phyloP scores from a whole-genome alignment of 805 yeast species.

The Crinitomyces ghanaensis region DNA sequence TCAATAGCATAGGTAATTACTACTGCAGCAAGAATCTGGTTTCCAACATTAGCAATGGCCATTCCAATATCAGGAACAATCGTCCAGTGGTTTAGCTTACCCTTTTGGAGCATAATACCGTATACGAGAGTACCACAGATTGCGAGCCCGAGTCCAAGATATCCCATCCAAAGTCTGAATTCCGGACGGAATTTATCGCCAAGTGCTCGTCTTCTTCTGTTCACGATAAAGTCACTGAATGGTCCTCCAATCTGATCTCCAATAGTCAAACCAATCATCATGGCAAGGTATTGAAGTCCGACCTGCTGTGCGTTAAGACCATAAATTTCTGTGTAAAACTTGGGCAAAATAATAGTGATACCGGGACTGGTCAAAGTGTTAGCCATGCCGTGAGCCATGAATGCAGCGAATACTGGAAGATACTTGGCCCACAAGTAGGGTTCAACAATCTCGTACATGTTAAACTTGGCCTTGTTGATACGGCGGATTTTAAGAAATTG shows the following conservation, averaged over 20 bases:
- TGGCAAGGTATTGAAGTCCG: slow-evolving; percentile 20
- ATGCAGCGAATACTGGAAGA: slow-evolving; percentile 11
- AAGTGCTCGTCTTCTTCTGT: slow-evolving; percentile 7
- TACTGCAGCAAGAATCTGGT: slow-evolving; percentile 19
- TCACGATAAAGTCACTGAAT: slow-evolving; percentile 20
- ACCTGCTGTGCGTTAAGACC: slow-evolving; percentile 19
- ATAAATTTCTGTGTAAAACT: slow-evolving; percentile 16
- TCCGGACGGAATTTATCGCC: slow-evolving; percentile 10
- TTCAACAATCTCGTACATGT: slow-evolving; percentile 6
- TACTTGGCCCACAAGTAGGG: slow-evolving; percentile 5
- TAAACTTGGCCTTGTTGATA: slow-evolving; percentile 14
- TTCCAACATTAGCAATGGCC: slow-evolving; percentile 17
- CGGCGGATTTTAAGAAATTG: slow-evolving; percentile 2
- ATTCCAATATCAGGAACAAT: slow-evolving; percentile 20
- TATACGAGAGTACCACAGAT: slow-evolving; percentile 20
- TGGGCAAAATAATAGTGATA: slow-evolving; percentile 20
- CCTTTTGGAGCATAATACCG: slow-evolving; percentile 16
- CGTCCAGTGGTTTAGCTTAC: slow-evolving; percentile 14
- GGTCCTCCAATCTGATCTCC: slow-evolving; percentile 23
- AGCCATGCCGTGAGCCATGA: slow-evolving; percentile 17
- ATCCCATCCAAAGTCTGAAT: slow-evolving; percentile 19
- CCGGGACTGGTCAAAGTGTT: slow-evolving; percentile 20
- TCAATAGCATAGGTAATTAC: slow-evolving; percentile 15
- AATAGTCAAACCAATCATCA: slow-evolving; percentile 20
- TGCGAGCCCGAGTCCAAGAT: slow-evolving; percentile 17